Base-by-base conservation (phyloP, 257 asterid genomes). In the Gardenia jasminoides region DNA sequence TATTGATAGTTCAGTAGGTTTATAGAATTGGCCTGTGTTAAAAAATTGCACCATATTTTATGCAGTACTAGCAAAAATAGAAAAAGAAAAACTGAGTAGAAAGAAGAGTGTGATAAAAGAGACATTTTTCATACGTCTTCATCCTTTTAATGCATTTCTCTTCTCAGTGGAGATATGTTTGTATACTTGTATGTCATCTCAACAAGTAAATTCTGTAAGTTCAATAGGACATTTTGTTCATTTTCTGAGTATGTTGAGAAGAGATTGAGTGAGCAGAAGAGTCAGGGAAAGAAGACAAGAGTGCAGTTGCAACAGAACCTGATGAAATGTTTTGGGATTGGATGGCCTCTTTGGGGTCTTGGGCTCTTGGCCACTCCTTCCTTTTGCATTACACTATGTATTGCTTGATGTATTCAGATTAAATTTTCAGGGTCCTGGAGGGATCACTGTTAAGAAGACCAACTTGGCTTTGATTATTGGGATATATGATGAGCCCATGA, bases 401-500 rank as follows among this genome's bases (percentile, higher is more conserved):
- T 77, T 16, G 28, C 24, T 50, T 50, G 69, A 65, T 74, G 24
- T 67, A 24, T 47, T 61, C 54, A 58, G n/a, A 66, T 56, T 44
- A 19, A 54, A 46, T 71, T 76, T 44, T 43, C 81, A 86, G 89
- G 89, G 87, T 19, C 78, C 85, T 22, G 89, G 87, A 67, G 89
- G 89, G 67, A 72, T 86, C 67, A 86, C 89, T 39, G 68, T 86
- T 50, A 86, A 86, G 83, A 86, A 83, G 70, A 86, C 89, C 67
- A 81, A 41, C 67, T 82, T 47, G 76, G 89, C 89, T 81, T 70
- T 86, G 74, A 62, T 86, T 70, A 78, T 86, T 36, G 89, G 89
- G 76, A 79, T 81, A 59, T 86, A 86, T 41, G 85, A 84, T n/a
- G 87, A 81, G 80, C 89, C 89, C 46, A 81, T 86, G 87, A 72